Percentiles rank a stretch among this genome's conserved stretches.
These are phyloP conservation scores for Rhodosporidiobolus odoratus DNA, from an alignment of 768 basidiomycete species.

Conservation along the genomic window DNA sequence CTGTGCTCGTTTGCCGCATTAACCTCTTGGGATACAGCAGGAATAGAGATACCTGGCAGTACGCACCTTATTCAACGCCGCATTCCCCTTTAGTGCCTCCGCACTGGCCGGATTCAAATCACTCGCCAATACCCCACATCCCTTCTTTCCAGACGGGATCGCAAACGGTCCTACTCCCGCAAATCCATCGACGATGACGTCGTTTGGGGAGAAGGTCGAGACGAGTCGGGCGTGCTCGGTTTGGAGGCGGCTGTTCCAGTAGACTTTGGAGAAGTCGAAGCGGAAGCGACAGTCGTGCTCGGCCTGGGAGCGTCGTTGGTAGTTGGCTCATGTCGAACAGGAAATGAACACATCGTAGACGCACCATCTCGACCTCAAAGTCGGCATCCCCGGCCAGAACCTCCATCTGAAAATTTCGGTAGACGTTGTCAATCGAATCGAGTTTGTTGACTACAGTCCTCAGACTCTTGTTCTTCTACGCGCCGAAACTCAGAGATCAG, in stretches of 20 bases:
- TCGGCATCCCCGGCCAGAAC: conserved; percentile 84
- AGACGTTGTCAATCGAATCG: conserved; percentile 73
- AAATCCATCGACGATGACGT: conserved; percentile 86
- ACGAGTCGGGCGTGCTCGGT: conserved; percentile 87
- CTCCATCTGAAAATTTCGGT: conserved; percentile 95
- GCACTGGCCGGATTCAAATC: conserved; percentile 88
- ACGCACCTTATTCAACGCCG: conserved; percentile 67
- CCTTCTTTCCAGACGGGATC: conserved; percentile 84
- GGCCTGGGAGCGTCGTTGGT: conserved; percentile 51
- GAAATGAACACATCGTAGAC: conserved; percentile 41
- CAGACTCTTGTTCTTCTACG: conserved; percentile 76
- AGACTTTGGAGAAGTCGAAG: conserved; percentile 91
- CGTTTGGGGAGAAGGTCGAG: conserved; percentile 58
- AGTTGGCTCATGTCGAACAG: conserved; percentile 1
- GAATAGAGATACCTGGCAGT: conserved; percentile 9
- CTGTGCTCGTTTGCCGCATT: conserved; percentile 49
- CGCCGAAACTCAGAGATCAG: background rate
- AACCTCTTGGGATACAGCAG: conserved; percentile 11
- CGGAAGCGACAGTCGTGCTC: conserved; percentile 81
- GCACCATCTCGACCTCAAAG: conserved; percentile 78
- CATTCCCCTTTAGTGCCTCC: conserved; percentile 69
- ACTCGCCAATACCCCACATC: conserved; percentile 75
- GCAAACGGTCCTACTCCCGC: conserved; percentile 97
- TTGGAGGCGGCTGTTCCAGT: conserved; percentile 95
- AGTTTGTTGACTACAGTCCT: conserved; percentile 94